Evolutionary conservation across 169 alveolate genomes (phyloP).

Genomic region (Eimeria zaria): DNA sequence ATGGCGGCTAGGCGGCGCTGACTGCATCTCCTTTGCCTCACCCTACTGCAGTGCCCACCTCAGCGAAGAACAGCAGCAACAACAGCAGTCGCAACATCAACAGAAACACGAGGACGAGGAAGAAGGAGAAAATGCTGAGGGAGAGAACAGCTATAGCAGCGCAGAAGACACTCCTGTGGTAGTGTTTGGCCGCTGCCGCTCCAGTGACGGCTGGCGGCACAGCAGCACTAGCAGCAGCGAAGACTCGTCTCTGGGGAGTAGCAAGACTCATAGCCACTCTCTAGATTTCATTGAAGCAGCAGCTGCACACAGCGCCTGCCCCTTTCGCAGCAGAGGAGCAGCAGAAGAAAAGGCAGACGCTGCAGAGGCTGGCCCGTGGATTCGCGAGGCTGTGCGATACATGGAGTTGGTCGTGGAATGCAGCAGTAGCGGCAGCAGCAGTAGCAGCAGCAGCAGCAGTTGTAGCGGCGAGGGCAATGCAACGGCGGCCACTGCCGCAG

Average conservation of each 20-base stretch:
- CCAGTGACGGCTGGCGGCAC: constrained; percentile 50
- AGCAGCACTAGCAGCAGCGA: constrained; percentile 48
- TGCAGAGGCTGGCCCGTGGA: constrained; percentile 24
- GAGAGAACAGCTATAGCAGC: constrained; percentile 8
- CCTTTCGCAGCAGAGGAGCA: neutral
- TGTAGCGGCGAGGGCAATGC: neutral
- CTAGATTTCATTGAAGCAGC: neutral
- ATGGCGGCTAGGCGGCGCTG: neutral
- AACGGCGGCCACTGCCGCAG: neutral
- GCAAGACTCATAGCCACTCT: neutral
- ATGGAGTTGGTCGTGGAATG: constrained; percentile 44
- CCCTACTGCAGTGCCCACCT: neutral
- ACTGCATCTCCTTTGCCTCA: neutral
- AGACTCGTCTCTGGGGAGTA: neutral
- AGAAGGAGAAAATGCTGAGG: neutral
- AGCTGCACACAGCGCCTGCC: constrained; percentile 10
- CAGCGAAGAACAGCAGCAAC: neutral
- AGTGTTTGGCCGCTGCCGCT: constrained; percentile 33
- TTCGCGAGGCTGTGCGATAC: constrained; percentile 47
- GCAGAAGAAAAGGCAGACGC: constrained; percentile 12
- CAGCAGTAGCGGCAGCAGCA: constrained; percentile 37
- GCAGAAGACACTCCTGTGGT: constrained; percentile 30
- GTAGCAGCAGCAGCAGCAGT: constrained; percentile 43
- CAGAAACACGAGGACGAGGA: constrained; percentile 39
- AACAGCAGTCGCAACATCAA: neutral